phyloP scores from a whole-genome alignment of 2,329 filamentous ascomycete genomes.

The Calonectria pseudoturangicola region DNA sequence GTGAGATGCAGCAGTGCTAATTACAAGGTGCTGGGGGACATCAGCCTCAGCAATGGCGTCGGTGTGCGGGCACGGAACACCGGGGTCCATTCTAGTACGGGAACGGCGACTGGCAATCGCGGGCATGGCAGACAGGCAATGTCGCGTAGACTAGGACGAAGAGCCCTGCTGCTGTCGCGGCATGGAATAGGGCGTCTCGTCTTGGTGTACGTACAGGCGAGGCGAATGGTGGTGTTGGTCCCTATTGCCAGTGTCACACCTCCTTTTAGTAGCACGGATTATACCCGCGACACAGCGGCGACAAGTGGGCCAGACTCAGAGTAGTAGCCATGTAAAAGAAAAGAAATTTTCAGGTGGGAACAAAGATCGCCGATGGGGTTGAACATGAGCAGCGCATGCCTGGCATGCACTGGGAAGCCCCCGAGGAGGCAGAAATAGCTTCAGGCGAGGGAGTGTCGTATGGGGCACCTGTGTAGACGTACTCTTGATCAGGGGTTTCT shows the following conservation, averaged over 20 bases:
- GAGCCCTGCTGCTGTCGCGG: conserved; percentile 27
- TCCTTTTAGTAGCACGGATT: conserved; percentile 53
- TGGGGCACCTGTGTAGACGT: not conserved
- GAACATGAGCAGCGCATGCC: conserved; percentile 41
- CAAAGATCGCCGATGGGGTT: conserved; percentile 49
- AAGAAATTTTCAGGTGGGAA: conserved; percentile 40
- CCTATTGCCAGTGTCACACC: conserved; percentile 43
- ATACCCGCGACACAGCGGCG: conserved; percentile 47
- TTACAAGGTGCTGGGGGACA: conserved; percentile 42
- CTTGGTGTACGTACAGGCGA: conserved; percentile 15
- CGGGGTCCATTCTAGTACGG: conserved; percentile 32
- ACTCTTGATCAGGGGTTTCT: conserved; percentile 32
- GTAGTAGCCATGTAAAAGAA: not conserved
- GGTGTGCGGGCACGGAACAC: conserved; percentile 40
- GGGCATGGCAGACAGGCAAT: conserved; percentile 33
- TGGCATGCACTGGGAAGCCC: conserved; percentile 36
- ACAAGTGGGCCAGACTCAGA: conserved; percentile 37
- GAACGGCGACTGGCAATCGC: conserved; percentile 43
- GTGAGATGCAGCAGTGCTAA: conserved; percentile 41
- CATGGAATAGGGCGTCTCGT: conserved; percentile 13
- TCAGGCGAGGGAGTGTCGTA: conserved; percentile 31
- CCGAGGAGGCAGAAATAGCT: conserved; percentile 37
- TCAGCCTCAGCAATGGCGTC: conserved; percentile 42
- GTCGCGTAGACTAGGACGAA: conserved; percentile 34
- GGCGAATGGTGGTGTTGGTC: conserved; percentile 30